Evolutionary conservation across 148 eudicot genomes (phyloP).

Genomic region (Rhododendron griersonianum): DNA sequence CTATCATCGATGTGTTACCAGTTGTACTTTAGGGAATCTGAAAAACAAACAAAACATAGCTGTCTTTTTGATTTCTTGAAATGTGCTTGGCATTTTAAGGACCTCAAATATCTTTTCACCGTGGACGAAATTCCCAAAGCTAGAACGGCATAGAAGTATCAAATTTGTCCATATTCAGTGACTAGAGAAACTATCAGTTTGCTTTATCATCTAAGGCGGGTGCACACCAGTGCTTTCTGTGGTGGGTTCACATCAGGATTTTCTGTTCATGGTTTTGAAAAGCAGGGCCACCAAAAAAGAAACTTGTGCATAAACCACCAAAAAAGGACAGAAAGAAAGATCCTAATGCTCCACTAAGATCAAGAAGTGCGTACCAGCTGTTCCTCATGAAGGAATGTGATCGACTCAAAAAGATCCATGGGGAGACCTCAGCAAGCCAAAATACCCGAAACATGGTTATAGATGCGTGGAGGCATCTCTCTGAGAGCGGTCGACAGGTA

Average conservation of each 20-base stretch:
- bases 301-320: not conserved
- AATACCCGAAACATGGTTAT: conserved; percentile 29
- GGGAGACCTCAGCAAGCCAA: conserved; percentile 22
- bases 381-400: conserved; percentile 32
- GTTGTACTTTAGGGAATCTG: not conserved
- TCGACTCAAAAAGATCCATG: conserved; percentile 26
- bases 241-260: not conserved
- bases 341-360: conserved; percentile 22
- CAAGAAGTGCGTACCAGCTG: conserved; percentile 35
- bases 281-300: conserved; percentile 15
- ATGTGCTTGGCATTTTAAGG: not conserved
- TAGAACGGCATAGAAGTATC: not conserved
- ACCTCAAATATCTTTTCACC: not conserved
- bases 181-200: not conserved
- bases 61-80: not conserved
- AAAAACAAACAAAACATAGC: not conserved
- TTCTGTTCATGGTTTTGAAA: not conserved
- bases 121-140: not conserved
- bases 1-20: not conserved
- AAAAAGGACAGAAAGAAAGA: conserved; percentile 10
- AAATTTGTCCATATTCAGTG: not conserved
- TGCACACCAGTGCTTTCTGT: not conserved
- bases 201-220: not conserved
- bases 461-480: conserved; percentile 35
- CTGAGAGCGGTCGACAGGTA: conserved; percentile 30